Evolutionary conservation across 768 basidiomycete species (phyloP), one percentile per base, ranked within the genome.

Genomic region (Leccinum subtestaceum): DNA sequence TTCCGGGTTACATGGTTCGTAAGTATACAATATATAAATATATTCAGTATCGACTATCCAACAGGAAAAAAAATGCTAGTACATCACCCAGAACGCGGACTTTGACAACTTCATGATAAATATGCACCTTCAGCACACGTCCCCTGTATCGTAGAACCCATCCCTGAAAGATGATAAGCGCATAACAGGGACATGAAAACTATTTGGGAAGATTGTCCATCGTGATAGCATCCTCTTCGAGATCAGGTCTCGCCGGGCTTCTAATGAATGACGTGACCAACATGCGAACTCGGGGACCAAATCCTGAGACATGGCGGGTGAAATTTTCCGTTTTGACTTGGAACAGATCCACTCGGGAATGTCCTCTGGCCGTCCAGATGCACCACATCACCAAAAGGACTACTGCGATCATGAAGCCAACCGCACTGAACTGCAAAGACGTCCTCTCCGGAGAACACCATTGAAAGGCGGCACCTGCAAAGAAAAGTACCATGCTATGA

Each of bases 331-430:
- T n/a, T 19, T 43, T 19, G 40, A 19, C 40, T 1, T 19, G n/a
- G n/a, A 19, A 43, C 40, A 43, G 40, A 19, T 43, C 11, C 8
- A n/a, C 45, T 10, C 17, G 48, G 36, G 17, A 13, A 5, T 17
- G 46, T 7, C 66, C 67, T 43, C 63, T 57, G 38, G 63, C 56
- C 12, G 52, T 65, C 67, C 75, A 75, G 23, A 82, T 75, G 57
- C 78, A 78, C 78, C 80, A 84, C 4, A 69, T 38, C 32, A 81
- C 74, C 46, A 82, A 70, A 5, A 72, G 43, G 5, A 63, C 62
- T 8, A 75, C 65, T 1, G 66, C 50, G 7, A 65, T 25, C 66
- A 72, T 76, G 10, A 71, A 60, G 3, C 55, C 54, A 5, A 73
- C 78, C 1, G 76, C 71, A 3, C 75, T 51, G 7, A 62, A 56